Conservation (phyloP, 2,329 filamentous ascomycete genomes). For the Beauveria sp. region DNA sequence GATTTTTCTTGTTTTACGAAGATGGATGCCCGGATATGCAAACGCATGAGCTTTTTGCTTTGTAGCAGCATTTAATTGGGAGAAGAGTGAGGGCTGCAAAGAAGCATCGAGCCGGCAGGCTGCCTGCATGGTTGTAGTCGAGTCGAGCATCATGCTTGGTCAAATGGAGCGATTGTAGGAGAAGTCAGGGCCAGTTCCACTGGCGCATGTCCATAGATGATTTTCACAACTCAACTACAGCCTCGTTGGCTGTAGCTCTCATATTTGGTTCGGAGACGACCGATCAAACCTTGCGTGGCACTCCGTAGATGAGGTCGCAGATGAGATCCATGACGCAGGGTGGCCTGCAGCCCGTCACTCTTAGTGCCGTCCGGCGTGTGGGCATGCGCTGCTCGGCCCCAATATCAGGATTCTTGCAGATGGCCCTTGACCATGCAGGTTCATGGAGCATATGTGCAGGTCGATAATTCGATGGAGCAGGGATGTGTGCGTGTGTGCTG, state of each 20-base stretch:
- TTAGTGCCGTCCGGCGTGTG: neutral
- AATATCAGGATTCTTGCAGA: neutral
- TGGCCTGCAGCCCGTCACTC: slow-evolving; percentile 3
- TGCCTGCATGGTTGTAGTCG: neutral
- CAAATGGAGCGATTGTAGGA: neutral
- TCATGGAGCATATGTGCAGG: slow-evolving; percentile 10
- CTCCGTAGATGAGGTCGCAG: neutral
- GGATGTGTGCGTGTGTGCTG: neutral
- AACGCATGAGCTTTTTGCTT: neutral
- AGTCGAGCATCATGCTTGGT: neutral
- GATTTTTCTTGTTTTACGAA: neutral
- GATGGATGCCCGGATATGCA: neutral
- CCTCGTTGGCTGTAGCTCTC: neutral
- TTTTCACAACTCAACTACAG: neutral
- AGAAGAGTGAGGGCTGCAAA: neutral
- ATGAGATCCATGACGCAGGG: slow-evolving; percentile 9
- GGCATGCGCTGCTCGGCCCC: neutral
- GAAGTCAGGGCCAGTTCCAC: neutral
- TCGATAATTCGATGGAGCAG: slow-evolving; percentile 8
- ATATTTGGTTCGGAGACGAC: neutral
- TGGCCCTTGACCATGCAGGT: slow-evolving; percentile 3
- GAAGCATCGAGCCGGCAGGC: neutral
- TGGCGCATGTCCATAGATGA: neutral
- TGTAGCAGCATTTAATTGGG: neutral
- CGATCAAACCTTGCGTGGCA: neutral